These are phyloP conservation scores for Lasiodiplodia citricola DNA, from an alignment of 2,329 filamentous ascomycete genomes.

Conservation along the genomic window DNA sequence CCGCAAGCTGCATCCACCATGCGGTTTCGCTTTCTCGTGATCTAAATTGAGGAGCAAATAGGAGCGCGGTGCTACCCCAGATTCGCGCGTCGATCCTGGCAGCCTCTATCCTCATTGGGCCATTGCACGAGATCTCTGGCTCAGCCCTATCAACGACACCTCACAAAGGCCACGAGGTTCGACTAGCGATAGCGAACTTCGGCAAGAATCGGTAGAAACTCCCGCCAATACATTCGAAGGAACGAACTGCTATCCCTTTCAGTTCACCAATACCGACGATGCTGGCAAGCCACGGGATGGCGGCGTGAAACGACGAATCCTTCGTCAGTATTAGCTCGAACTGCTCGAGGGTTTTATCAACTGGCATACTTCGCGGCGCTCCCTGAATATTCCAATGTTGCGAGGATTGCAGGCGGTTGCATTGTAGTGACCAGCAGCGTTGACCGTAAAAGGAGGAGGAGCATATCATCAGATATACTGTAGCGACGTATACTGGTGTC, in stretches of 20 bases:
- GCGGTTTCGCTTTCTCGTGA: neutral
- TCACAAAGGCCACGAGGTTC: neutral
- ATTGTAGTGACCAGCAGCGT: neutral
- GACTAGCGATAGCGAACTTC: neutral
- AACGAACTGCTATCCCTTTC: neutral
- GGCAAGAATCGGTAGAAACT: neutral
- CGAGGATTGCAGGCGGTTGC: neutral
- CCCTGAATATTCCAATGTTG: neutral
- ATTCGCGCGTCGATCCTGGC: conserved; percentile 1
- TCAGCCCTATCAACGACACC: conserved; percentile 17
- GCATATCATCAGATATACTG: neutral
- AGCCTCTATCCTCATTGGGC: conserved; percentile 13
- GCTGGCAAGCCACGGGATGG: neutral
- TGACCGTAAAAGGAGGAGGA: neutral
- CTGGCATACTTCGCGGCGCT: neutral
- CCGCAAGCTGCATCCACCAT: neutral
- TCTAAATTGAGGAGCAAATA: neutral
- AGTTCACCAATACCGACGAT: neutral
- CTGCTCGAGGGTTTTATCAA: neutral
- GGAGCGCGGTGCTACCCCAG: conserved; percentile 12
- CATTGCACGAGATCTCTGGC: conserved; percentile 5
- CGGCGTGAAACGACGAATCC: neutral
- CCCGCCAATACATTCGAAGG: neutral
- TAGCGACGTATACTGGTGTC: neutral
- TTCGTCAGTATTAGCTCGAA: neutral